A percentile compares a stretch with the other conserved stretches of the same genome.
These are phyloP conservation scores for Salvia sclarea DNA, from an alignment of 305 asterid genomes.

Conservation along the genomic window DNA sequence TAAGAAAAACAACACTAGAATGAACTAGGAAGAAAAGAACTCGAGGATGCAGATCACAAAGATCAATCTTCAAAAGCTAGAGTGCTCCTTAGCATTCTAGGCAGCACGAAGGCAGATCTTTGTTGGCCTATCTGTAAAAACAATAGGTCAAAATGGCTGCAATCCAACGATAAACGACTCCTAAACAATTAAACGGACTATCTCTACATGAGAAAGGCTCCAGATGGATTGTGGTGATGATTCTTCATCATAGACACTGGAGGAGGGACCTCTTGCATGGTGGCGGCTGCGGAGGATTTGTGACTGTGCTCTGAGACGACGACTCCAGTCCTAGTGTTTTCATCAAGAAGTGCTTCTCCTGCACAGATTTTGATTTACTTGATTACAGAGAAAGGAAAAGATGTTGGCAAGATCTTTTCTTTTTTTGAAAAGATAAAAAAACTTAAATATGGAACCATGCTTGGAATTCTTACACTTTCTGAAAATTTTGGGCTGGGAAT, in stretches of 20 bases:
- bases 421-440: too few species aligned
- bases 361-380: slow-evolving; percentile 36
- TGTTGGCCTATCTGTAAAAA: slow-evolving; percentile 59
- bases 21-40: slow-evolving; percentile 22
- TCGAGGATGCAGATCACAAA: slow-evolving; percentile 42
- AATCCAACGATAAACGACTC: slow-evolving; percentile 43
- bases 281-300: slow-evolving; percentile 63
- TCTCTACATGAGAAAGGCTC: slow-evolving; percentile 41
- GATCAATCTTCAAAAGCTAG: slow-evolving; percentile 44
- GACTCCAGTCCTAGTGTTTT: slow-evolving; percentile 88
- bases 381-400: neutral
- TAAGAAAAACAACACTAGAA: slow-evolving; percentile 26
- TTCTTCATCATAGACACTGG: slow-evolving; percentile 68
- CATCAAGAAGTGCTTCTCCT: slow-evolving; percentile 89
- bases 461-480: slow-evolving; percentile 74
- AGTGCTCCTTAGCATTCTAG: slow-evolving; percentile 66
- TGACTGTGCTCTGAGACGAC: slow-evolving; percentile 45
- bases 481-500: slow-evolving; percentile 91
- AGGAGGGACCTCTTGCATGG: slow-evolving; percentile 94
- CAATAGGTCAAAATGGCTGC: slow-evolving; percentile 64
- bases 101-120: slow-evolving; percentile 53
- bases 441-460: neutral
- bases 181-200: slow-evolving; percentile 38
- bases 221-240: slow-evolving; percentile 35
- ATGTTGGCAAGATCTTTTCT: neutral